Evolutionary conservation across 129 eudicot species (phyloP).

Genomic region (Sambucus nigra): DNA sequence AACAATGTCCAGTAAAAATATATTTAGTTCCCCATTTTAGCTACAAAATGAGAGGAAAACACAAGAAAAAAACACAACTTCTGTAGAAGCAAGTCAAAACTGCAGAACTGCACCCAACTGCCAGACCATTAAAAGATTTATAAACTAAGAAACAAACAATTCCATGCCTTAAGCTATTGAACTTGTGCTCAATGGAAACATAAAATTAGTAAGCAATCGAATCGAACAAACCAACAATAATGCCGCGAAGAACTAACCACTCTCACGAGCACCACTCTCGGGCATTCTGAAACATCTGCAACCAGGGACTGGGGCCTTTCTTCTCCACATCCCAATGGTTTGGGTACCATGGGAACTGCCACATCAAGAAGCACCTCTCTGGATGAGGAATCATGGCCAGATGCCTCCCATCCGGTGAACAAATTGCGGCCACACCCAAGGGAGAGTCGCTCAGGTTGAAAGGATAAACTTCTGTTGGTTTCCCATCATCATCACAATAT

Average conservation of each 20-base stretch:
- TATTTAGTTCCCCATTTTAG: neutral
- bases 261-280: slow-evolving; percentile 89
- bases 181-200: neutral
- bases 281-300: slow-evolving; percentile 94
- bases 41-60: neutral
- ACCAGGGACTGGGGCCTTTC: slow-evolving; percentile 97
- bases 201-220: neutral
- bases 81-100: neutral
- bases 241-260: neutral
- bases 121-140: neutral
- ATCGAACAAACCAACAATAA: neutral
- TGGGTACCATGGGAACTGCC: slow-evolving; percentile 98
- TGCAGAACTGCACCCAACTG: neutral
- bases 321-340: slow-evolving; percentile 75
- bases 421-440: slow-evolving; percentile 85
- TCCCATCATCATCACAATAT: slow-evolving; percentile 86
- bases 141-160: neutral
- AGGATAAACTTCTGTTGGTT: slow-evolving; percentile 63
- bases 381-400: slow-evolving; percentile 99
- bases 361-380: slow-evolving; percentile 93
- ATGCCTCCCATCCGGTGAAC: slow-evolving; percentile 96
- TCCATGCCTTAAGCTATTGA: neutral
- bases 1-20: neutral
- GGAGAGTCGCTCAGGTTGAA: slow-evolving; percentile 86
- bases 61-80: neutral